Evolutionary conservation across 805 yeast species (phyloP).

Genomic region (Yarrowia phangngaensis): DNA sequence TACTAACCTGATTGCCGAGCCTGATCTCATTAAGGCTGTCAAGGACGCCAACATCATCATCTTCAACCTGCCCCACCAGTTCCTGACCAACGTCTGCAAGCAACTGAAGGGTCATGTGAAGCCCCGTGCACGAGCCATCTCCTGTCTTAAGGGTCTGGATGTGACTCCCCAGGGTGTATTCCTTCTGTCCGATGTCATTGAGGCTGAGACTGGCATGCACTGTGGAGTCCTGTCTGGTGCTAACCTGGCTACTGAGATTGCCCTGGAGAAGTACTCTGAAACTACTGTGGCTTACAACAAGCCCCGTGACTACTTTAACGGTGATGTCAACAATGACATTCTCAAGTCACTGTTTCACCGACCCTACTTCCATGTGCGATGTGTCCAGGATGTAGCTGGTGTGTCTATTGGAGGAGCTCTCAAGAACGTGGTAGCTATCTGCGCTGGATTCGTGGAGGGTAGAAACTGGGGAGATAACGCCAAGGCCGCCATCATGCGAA

Average conservation of each 20-base stretch:
- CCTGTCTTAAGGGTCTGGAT: slow-evolving; percentile 94
- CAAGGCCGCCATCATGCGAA: slow-evolving; percentile 94
- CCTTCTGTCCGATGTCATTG: slow-evolving; percentile 72
- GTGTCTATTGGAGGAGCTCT: slow-evolving; percentile 95
- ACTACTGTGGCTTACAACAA: slow-evolving; percentile 88
- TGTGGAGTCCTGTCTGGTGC: slow-evolving; percentile 98
- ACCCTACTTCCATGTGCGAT: slow-evolving; percentile 95
- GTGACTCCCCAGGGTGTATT: slow-evolving; percentile 82
- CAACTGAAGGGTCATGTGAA: slow-evolving; percentile 74
- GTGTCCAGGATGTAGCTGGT: slow-evolving; percentile 90
- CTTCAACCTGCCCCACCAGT: slow-evolving; percentile 97
- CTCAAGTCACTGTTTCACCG: slow-evolving; percentile 88
- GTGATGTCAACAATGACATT: slow-evolving; percentile 69
- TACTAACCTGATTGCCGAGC: slow-evolving; percentile 79
- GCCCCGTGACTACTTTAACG: slow-evolving; percentile 62
- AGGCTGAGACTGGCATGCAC: slow-evolving; percentile 74
- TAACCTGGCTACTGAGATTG: slow-evolving; percentile 95
- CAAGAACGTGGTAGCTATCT: slow-evolving; percentile 92
- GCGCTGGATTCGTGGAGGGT: slow-evolving; percentile 97
- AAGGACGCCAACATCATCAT: slow-evolving; percentile 79
- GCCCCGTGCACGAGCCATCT: slow-evolving; percentile 75
- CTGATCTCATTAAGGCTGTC: slow-evolving; percentile 73
- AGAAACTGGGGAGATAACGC: slow-evolving; percentile 99
- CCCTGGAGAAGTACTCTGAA: slow-evolving; percentile 93
- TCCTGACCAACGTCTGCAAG: slow-evolving; percentile 68